These are phyloP conservation scores for Vaccinium macrocarpon DNA, from an alignment of 148 eudicot genomes.

Conservation along the genomic window DNA sequence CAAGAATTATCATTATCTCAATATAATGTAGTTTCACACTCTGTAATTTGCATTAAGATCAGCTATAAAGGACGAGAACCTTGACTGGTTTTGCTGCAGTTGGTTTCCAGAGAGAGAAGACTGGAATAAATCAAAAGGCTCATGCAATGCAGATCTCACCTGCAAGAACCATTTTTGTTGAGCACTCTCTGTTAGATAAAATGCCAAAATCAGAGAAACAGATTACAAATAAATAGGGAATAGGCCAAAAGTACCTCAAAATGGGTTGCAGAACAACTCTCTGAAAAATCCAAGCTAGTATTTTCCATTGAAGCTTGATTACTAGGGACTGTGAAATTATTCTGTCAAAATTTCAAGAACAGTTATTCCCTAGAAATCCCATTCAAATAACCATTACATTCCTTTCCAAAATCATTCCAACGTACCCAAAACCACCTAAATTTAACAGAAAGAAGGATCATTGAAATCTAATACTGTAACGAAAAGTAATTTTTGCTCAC, in stretches of 20 bases:
- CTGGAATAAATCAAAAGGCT: conserved; percentile 29
- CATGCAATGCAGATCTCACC: conserved; percentile 30
- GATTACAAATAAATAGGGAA: background rate
- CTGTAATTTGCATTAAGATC: too few relatives aligned
- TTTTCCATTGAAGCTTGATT: conserved; percentile 31
- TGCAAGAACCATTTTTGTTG: conserved; percentile 5
- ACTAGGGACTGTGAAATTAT: conserved; percentile 20
- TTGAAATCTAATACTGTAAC: too few relatives aligned
- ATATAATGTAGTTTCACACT: too few relatives aligned
- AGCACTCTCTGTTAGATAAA: background rate
- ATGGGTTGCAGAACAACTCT: conserved; percentile 41
- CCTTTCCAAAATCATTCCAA: too few relatives aligned
- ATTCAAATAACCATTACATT: too few relatives aligned
- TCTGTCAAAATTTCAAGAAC: conserved; percentile 20
- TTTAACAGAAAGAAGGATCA: too few relatives aligned
- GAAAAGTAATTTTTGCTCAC: background rate
- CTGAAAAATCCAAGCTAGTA: conserved; percentile 39
- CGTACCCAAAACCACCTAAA: too few relatives aligned
- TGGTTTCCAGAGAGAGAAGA: conserved; percentile 22
- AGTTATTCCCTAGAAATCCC: background rate
- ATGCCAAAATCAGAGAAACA: background rate
- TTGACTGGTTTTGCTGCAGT: conserved; percentile 27
- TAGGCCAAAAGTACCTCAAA: conserved; percentile 8
- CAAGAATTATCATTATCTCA: too few relatives aligned
- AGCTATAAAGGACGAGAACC: conserved; percentile 1